Base-by-base conservation (phyloP, 176 grass and related monocot genomes). In the Cocos nucifera region DNA sequence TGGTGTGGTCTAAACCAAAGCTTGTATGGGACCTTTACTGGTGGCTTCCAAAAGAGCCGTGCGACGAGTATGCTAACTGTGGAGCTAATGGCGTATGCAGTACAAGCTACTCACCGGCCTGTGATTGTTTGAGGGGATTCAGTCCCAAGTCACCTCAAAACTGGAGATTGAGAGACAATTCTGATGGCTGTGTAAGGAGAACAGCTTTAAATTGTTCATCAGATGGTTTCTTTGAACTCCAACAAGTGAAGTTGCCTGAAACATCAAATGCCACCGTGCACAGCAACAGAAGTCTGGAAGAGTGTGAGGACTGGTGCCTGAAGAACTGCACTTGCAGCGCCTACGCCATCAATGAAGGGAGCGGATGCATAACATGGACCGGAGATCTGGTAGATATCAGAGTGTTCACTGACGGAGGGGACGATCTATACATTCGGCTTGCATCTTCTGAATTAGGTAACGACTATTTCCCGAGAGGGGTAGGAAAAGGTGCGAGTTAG, bases 81-180 rank as follows among this genome's bases (percentile, higher is more conserved):
- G 84, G 84, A 21, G 4, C 62, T 3, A 82, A 75, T 59, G 84
- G 84, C 17, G 67, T 72, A 57, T 87, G 84, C 75, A 77, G 78
- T 55, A 59, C 24, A 6, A 30, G 0, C 22, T 39, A 27, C 5
- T 28, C 67, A 1, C 24, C 29, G 4, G 18, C 4, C 3, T 87
- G 84, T 75, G 30, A 3, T 56, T 87, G 84, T 66, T 63, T 87
- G 17, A 75, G 71, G 49, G 79, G 84, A 3, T 87, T 87, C 67
- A 0, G 19, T 50, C 84, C 84, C 8, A 63, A 50, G 58, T 82
- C 70, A 19, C 58, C 9, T 52, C 6, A 63, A 52, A 65, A 82
- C 29, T 87, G 84, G 84, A 23, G 5, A 10, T 64, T 82, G 70
- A 55, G 58, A 21, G 69, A 76, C 69, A 22, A n/a, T 8, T 4